Percentiles rank a stretch among this genome's conserved stretches.
Evolutionary conservation across 2,329 filamentous ascomycete species (phyloP).

Genomic region (Cladosporium sp.): DNA sequence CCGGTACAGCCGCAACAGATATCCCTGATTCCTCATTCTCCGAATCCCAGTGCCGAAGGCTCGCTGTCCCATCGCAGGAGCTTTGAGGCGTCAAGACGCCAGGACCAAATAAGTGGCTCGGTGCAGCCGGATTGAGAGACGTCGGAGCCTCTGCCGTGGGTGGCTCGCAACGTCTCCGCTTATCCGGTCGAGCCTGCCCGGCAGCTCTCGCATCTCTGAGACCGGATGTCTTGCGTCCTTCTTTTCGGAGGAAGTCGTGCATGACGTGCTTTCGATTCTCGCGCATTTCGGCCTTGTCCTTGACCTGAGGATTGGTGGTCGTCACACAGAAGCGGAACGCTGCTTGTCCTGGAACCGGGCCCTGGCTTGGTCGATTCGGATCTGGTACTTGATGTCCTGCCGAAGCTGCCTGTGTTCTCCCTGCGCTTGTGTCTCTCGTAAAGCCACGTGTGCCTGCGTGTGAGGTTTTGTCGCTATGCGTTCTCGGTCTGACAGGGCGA

Average conservation of each 20-base stretch:
- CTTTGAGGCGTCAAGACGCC: conserved; percentile 6
- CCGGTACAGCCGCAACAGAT: neutral
- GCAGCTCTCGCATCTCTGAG: conserved; percentile 2
- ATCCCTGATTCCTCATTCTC: neutral
- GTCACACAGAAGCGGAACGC: conserved; percentile 25
- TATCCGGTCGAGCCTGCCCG: neutral
- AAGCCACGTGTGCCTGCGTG: too few species aligned
- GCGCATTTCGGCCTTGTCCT: conserved; percentile 25
- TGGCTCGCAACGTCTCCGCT: neutral
- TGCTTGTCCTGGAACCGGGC: neutral
- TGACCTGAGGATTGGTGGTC: conserved; percentile 24
- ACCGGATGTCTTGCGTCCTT: conserved; percentile 15
- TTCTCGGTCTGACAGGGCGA: too few species aligned
- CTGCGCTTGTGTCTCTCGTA: too few species aligned
- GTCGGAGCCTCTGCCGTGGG: neutral
- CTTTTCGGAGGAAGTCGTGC: conserved; percentile 29
- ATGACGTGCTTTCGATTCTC: conserved; percentile 30
- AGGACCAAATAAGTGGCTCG: neutral
- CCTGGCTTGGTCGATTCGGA: neutral
- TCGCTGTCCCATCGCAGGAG: neutral
- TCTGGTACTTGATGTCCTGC: neutral
- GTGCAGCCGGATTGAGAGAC: neutral
- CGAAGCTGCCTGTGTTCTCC: neutral
- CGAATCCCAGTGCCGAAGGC: neutral
- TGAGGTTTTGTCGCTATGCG: too few species aligned